Conservation (phyloP, 139 green algal genomes). For the Closterium sp. region DNA sequence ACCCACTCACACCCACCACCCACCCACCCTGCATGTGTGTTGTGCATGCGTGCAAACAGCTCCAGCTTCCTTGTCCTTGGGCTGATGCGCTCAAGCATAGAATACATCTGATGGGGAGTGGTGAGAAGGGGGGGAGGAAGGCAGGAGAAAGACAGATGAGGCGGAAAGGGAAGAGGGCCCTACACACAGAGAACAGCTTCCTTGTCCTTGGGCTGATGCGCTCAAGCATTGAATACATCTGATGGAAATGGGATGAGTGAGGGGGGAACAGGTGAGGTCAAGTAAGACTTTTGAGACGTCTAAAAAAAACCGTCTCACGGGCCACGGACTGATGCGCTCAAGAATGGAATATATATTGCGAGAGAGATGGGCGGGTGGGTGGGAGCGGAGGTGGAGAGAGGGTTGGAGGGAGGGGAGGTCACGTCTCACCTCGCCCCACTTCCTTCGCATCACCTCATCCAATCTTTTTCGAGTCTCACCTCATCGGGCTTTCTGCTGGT, state of each 20-base stretch:
- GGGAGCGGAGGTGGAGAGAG: no score
- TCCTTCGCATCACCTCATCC: no score
- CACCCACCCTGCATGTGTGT: conserved; percentile 63
- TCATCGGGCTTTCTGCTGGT: conserved; percentile 25
- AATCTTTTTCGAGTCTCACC: neutral
- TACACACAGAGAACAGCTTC: conserved; percentile 6
- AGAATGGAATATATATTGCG: no score
- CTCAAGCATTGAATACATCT: conserved; percentile 65
- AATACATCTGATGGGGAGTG: conserved; percentile 65
- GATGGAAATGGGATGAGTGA: no score
- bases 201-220: conserved; percentile 67
- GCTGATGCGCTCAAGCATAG: conserved; percentile 74
- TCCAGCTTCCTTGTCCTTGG: conserved; percentile 59
- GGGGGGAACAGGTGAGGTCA: neutral
- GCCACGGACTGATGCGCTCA: no score
- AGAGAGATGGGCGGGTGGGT: no score
- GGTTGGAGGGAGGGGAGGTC: no score
- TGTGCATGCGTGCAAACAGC: conserved; percentile 69
- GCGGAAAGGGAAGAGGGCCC: neutral
- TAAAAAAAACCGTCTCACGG: no score
- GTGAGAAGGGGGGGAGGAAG: neutral
- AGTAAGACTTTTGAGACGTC: neutral
- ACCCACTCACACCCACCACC: no score
- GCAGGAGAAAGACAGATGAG: neutral
- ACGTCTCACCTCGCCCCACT: no score